Base-by-base conservation (phyloP, 495 filamentous ascomycete species). In the Daldinia grandis region DNA sequence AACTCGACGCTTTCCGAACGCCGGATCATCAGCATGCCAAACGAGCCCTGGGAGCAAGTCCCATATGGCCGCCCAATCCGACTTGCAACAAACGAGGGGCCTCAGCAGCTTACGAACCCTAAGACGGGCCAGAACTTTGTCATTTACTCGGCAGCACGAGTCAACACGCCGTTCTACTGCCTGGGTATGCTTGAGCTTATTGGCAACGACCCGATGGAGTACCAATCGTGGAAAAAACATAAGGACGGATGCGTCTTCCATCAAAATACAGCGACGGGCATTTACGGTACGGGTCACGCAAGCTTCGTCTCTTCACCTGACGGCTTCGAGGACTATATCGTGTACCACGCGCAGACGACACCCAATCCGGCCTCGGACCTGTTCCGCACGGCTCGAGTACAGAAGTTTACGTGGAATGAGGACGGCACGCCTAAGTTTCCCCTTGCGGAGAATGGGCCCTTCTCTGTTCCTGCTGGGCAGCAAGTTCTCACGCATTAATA, bases 281-380 rank as follows among this genome's bases (percentile, higher is more conserved):
- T 81, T n/a, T 85, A 83, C 63, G 83, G 80, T 4, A 81, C 83
- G 2, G 84, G 84, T 0, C 84, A 86, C 69, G 84, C 84, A 9
- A 82, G 79, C 63, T 86, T 81, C 60, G 78, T 73, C 24, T 81
- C 77, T 35, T 83, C 80, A 28, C 81, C 81, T 0, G 83, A 85
- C 66, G 81, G 81, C 3, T 79, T 53, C 1, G 82, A 85, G 69
- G 71, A 80, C 54, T 86, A 80, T 65, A 81, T 85, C 31, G 81
- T 86, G 2, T 86, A 86, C 64, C 84, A 85, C 67, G 84, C 81
- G 12, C 57, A 70, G 35, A 78, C 74, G 5, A 78, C 74, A 19
- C n/a, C 76, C 15, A 73, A 73, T 3, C 76, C 76, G 0, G 58
- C 63, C 1, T 44, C 74, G 4, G 67, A 78, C 19, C 25, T 78